A percentile compares a stretch with the other conserved stretches of the same genome.
phyloP scores from a whole-genome alignment of 2,329 filamentous ascomycete genomes.

The Trichoderma aggressivum region DNA sequence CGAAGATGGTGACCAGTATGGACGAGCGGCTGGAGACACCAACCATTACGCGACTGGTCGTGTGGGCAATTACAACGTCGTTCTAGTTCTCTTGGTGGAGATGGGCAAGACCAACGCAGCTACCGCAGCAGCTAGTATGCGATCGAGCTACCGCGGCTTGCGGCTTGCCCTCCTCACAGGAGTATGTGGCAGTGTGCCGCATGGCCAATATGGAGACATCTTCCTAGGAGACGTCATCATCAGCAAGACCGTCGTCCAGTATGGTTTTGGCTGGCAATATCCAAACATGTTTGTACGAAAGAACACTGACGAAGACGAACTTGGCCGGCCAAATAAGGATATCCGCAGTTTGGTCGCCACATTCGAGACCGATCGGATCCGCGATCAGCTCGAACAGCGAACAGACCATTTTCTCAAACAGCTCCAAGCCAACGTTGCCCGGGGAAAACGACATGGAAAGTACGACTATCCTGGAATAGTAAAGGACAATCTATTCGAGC shows the following conservation, averaged over 20 bases:
- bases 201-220: constrained; percentile 19
- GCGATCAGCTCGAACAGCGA: constrained; percentile 1
- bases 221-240: constrained; percentile 33
- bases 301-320: constrained; percentile 25
- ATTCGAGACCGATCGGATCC: constrained; percentile 21
- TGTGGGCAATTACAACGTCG: constrained; percentile 27
- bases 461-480: constrained; percentile 28
- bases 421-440: constrained; percentile 14
- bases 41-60: constrained; percentile 32
- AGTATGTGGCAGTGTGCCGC: constrained; percentile 37
- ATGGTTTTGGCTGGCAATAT: constrained; percentile 29
- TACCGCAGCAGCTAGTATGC: constrained; percentile 27
- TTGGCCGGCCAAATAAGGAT: constrained; percentile 26
- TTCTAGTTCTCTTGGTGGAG: constrained; percentile 27
- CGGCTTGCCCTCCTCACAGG: constrained; percentile 36
- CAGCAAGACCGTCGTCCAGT: constrained; percentile 29
- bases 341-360: constrained; percentile 28
- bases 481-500: constrained; percentile 30
- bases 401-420: constrained; percentile 13
- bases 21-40: constrained; percentile 24
- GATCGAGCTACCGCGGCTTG: constrained; percentile 33
- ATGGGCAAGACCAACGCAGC: constrained; percentile 32
- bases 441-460: background rate
- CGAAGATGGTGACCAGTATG: constrained; percentile 21
- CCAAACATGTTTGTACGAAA: constrained; percentile 26